These are phyloP conservation scores for Urostyla sp. DNA, from an alignment of 73 alveolate species.

Conservation along the genomic window DNA sequence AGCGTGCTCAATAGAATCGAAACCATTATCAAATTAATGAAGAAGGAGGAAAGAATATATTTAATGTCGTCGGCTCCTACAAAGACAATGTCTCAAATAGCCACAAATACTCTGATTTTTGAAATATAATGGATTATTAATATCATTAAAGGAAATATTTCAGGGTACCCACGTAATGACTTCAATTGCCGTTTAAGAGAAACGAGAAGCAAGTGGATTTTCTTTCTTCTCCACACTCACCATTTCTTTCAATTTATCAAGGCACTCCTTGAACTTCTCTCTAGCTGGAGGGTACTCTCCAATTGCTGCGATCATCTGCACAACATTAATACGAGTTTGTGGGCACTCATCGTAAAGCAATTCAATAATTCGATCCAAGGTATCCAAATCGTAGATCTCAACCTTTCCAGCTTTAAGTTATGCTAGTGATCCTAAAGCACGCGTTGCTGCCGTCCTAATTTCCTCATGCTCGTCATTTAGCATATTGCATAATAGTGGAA, in stretches of 20 bases:
- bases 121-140: too few species aligned
- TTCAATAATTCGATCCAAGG: conserved; percentile 67
- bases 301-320: conserved; percentile 73
- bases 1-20: background rate
- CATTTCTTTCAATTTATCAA: conserved; percentile 69
- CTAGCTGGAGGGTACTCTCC: conserved; percentile 84
- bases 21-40: background rate
- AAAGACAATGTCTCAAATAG: conserved; percentile 4
- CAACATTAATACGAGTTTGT: conserved; percentile 75
- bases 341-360: conserved; percentile 72
- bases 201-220: conserved; percentile 65
- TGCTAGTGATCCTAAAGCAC: conserved; percentile 75
- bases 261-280: conserved; percentile 77
- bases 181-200: conserved; percentile 74
- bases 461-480: conserved; percentile 69
- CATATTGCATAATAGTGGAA: conserved; percentile 69
- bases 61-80: conserved; percentile 2
- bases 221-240: conserved; percentile 53
- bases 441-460: conserved; percentile 77
- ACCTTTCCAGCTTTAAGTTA: conserved; percentile 79
- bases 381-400: conserved; percentile 74
- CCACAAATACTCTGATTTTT: conserved; percentile 14
- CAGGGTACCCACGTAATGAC: conserved; percentile 81
- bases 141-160: too few species aligned
- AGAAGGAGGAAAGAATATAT: conserved; percentile 19